A percentile compares a stretch with the other conserved stretches of the same genome.
Conservation (phyloP, 2,329 filamentous ascomycete genomes). For the Hortaea werneckii region DNA sequence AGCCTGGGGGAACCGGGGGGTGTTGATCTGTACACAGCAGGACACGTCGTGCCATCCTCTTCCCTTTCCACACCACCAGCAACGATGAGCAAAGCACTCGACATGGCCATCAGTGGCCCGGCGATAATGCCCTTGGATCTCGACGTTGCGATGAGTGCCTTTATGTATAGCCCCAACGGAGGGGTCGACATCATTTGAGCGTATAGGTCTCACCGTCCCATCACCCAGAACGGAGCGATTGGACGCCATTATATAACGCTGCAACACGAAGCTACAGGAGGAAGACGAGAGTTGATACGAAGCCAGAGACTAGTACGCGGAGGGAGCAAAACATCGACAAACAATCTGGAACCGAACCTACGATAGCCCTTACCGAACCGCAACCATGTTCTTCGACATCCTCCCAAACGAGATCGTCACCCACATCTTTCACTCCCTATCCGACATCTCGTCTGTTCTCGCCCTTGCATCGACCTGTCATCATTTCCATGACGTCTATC, state of each 20-base stretch:
- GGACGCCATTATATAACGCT: background rate
- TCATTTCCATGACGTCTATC: conserved; percentile 43
- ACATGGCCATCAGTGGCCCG: conserved; percentile 4
- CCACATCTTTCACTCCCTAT: conserved; percentile 46
- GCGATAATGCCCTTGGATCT: conserved; percentile 1
- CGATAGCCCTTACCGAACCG: conserved; percentile 1
- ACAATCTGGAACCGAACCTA: conserved; percentile 1
- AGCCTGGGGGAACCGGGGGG: background rate
- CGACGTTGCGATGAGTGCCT: background rate
- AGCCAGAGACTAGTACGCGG: background rate
- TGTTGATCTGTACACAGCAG: no score
- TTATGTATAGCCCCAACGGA: conserved; percentile 43
- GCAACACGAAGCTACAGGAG: background rate
- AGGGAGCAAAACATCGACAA: background rate
- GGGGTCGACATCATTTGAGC: conserved; percentile 40
- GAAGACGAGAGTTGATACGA: background rate
- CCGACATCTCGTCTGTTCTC: conserved; percentile 43
- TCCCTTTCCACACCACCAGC: conserved; percentile 5
- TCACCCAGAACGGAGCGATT: conserved; percentile 3
- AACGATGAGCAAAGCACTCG: conserved; percentile 4
- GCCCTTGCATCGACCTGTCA: conserved; percentile 45
- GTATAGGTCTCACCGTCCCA: conserved; percentile 10
- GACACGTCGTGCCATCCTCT: no score
- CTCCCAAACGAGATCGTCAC: conserved; percentile 50
- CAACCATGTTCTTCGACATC: conserved; percentile 44